Evolutionary conservation across 305 asterid genomes (phyloP).

Genomic region (Ruellia speciosa): DNA sequence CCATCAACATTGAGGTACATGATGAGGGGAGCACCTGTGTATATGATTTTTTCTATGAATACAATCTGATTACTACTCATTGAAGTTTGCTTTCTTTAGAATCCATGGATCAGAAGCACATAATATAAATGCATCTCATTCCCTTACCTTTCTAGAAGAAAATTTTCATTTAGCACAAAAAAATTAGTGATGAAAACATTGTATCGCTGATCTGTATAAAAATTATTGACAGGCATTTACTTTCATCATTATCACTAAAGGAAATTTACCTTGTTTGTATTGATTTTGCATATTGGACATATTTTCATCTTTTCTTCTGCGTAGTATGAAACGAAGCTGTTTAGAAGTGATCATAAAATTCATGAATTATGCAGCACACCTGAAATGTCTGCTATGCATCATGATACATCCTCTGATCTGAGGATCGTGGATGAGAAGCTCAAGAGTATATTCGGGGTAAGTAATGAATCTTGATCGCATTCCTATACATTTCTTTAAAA

Average conservation of each 20-base stretch:
- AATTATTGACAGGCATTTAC: too few relatives aligned
- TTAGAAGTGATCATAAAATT: too few relatives aligned
- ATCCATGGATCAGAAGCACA: not conserved
- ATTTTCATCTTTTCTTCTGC: too few relatives aligned
- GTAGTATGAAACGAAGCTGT: too few relatives aligned
- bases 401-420: slow-evolving; percentile 62
- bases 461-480: not conserved
- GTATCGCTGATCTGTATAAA: too few relatives aligned
- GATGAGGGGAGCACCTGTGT: not conserved
- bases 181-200: too few relatives aligned
- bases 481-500: not conserved
- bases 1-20: slow-evolving; percentile 49
- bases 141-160: too few relatives aligned
- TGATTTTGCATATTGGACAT: not conserved
- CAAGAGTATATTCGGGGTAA: slow-evolving; percentile 59
- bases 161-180: too few relatives aligned
- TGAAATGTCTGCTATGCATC: slow-evolving; percentile 79
- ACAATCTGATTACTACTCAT: too few relatives aligned
- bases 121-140: too few relatives aligned
- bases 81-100: too few relatives aligned
- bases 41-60: not conserved
- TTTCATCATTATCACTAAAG: not conserved
- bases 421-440: slow-evolving; percentile 53
- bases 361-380: slow-evolving; percentile 53
- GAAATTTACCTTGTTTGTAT: not conserved